Base-by-base conservation (phyloP, 2,329 filamentous ascomycete species). In the Ilyonectria mors-panacis region DNA sequence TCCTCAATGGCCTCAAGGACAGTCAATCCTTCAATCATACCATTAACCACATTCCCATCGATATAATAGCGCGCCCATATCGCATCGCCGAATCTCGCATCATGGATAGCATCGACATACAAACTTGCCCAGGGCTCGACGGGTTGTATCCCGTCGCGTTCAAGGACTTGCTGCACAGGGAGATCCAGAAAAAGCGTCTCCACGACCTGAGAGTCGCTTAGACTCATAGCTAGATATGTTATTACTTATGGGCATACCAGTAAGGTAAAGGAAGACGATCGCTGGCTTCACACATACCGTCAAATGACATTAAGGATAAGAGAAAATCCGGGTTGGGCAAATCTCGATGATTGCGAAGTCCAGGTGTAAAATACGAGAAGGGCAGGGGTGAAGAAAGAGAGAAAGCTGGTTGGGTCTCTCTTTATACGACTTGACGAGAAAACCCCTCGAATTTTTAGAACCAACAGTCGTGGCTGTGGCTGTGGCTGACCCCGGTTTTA, bases 81-180 rank as follows among this genome's bases (percentile, higher is more conserved):
- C 2, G 61, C 61, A 63, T 63, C 54, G 1, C 61, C 53, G 8
- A 58, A 58, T 13, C 60, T 63, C 39, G 23, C 5, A 2, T 58
- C 60, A 21, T 28, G 53, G 19, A 58, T 8, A 15, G 44, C 60
- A 19, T 58, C 44, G 30, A 58, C 19, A 33, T 63, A 58, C n/a
- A n/a, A n/a, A n/a, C 13, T 77, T 7, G 44, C 78, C 42, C 75
- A 77, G 57, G 10, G 54, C 23, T 82, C 42, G 21, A 61, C 26
- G n/a, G n/a, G n/a, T n/a, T n/a, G n/a, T n/a, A n/a, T n/a, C n/a
- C n/a, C n/a, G n/a, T n/a, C n/a, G n/a, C n/a, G n/a, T n/a, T n/a
- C n/a, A n/a, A n/a, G n/a, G n/a, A n/a, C n/a, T n/a, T n/a, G n/a
- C n/a, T n/a, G n/a, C n/a, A n/a, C n/a, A n/a, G n/a, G n/a, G n/a